Base-by-base conservation (phyloP, 73 alveolate species). In the Paramecium pentaurelia region DNA sequence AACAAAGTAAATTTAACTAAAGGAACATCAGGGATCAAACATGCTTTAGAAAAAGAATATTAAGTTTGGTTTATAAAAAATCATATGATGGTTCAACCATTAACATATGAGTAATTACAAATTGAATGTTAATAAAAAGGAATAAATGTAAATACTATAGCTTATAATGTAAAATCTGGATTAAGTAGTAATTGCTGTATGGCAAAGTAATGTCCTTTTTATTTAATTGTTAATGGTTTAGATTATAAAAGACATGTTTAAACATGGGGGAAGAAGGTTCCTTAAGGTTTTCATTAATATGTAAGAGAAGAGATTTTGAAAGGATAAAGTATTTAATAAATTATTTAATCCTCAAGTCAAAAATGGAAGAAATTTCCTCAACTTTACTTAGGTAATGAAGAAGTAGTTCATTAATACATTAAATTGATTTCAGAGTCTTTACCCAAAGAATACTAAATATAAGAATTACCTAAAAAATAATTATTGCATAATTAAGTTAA, bases 181-280 rank as follows among this genome's bases (percentile, higher is more conserved):
- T 73, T 73, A 28, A 73, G 87, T n/a, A 73, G 87, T 40, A 73
- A 73, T 40, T 73, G 87, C 37, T 73, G 87, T 73, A 30, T 73
- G 37, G 40, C 87, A 3, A 37, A 73, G 37, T 25, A 36, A n/a
- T 73, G 87, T 37, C 87, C 87, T 11, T 73, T 4, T 10, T 73
- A 73, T 73, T 73, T 73, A 73, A 38, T 34, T n/a, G 60, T 40
- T 1, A 40, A 73, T 37, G 87, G 87, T 12, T 73, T 73, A 34
- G 87, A 73, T 73, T 73, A 12, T 73, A 73, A 73, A 44, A 73
- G 64, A 73, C 87, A 73, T 73, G 40, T 73, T 8, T 40, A 73
- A 73, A 73, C 87, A 14, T 73, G 87, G 87, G 87, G 87, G 11
- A 73, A 68, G 20, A 34, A 73, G 16, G 87, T 73, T 20, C 87